Base-by-base conservation (phyloP, 495 filamentous ascomycete species). In the Geoglossum glabrum region DNA sequence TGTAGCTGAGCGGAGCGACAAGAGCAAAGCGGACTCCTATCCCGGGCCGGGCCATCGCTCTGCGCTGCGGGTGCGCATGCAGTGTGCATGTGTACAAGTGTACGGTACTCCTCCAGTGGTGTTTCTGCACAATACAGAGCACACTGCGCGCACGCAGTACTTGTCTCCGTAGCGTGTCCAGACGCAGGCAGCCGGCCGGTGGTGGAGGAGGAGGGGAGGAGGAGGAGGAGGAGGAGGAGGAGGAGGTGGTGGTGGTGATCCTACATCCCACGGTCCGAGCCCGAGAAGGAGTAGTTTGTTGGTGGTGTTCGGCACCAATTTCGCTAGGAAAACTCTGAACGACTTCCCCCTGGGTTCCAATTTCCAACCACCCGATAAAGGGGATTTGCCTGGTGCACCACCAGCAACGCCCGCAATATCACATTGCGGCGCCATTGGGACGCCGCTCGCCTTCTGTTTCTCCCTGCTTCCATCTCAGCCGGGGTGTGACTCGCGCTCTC, bases 251-350 rank as follows among this genome's bases (percentile, higher is more conserved):
- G n/a, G n/a, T n/a, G n/a, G n/a, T n/a, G n/a, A n/a, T n/a, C n/a
- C n/a, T n/a, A n/a, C n/a, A n/a, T n/a, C 11, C 31, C 31, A 34
- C 26, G 21, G 21, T 25, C 46, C 46, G 21, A 25, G 46, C 43
- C 43, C 15, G 43, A 47, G 43, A 34, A n/a, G n/a, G n/a, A n/a
- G n/a, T n/a, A n/a, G n/a, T n/a, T n/a, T n/a, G n/a, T n/a, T n/a
- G 31, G 31, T 34, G 36, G 11, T 40, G n/a, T 52, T 52, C 26
- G 49, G 49, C 28, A n/a, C 25, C 23, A 52, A 52, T 52, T 30
- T 52, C 49, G 49, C 49, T 52, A 52, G 26, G 49, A 52, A 52
- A 52, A 52, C 49, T 52, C 49, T 52, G 21, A 50, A 5, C 6
- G 5, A n/a, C 25, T 31, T 52, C 11, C 49, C 49, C 43, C 49